Base-by-base conservation (phyloP, 2,329 filamentous ascomycete species). In the Trichoderma asperellum region DNA sequence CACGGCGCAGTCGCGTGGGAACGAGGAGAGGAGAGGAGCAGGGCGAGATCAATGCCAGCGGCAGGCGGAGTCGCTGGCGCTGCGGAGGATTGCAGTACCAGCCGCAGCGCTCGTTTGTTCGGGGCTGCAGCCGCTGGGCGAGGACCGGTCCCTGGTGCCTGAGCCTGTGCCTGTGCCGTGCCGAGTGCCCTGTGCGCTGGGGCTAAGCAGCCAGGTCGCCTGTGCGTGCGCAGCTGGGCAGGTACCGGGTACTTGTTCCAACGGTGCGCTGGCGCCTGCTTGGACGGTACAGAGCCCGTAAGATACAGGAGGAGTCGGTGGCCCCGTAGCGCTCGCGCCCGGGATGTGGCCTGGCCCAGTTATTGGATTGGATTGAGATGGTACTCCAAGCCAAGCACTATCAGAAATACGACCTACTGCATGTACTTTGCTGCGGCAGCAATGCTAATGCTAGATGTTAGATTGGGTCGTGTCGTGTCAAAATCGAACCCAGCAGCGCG, bases 251-350 rank as follows among this genome's bases (percentile, higher is more conserved):
- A 53, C 21, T 43, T 63, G 40, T 10, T 43, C 5, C 40, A n/a
- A n/a, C 40, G 40, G 16, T 18, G 40, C 40, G 18, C 18, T 18
- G 7, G 18, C 40, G 35, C 60, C 43, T 52, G 43, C n/a, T 24
- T 21, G 53, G 35, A 18, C 55, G 21, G 47, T 49, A 49, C 32
- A 35, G 55, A n/a, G 16, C 40, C 18, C 40, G 40, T 60, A 37
- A 60, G 56, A 53, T 68, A 40, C 56, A 24, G 43, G 55, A 60
- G 43, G 64, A 68, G 56, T 53, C 56, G 43, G 64, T 52, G 40
- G 55, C 56, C 57, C 56, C 64, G 61, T 67, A 40, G 56, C 64
- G 55, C 64, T 59, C 53, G 56, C 56, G 60, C 56, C 65, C 40
- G 52, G 40, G 52, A 65, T 65, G 52, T 43, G 47, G 32, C 60